A percentile compares a stretch with the other conserved stretches of the same genome.
These are phyloP conservation scores for Ophiosphaerella korrae DNA, from an alignment of 2,329 filamentous ascomycete genomes.

Conservation along the genomic window DNA sequence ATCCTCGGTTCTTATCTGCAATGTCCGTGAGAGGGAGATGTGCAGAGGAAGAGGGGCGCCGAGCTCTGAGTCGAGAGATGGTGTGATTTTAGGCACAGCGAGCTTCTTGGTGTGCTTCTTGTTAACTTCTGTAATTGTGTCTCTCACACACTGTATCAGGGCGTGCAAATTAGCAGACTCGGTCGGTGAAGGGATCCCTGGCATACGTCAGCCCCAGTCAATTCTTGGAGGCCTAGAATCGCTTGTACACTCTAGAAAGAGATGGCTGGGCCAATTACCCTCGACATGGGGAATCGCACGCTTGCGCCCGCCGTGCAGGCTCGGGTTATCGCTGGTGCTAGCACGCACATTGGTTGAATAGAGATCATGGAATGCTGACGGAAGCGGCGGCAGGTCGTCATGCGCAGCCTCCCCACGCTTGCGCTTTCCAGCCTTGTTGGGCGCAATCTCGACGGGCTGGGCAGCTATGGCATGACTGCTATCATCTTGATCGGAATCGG, in stretches of 20 bases:
- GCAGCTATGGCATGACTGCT: slow-evolving; percentile 12
- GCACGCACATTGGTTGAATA: slow-evolving; percentile 82
- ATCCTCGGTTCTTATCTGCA: slow-evolving; percentile 74
- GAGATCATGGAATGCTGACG: slow-evolving; percentile 81
- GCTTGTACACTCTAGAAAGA: slow-evolving; percentile 87
- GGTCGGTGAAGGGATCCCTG: slow-evolving; percentile 46
- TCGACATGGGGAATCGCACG: slow-evolving; percentile 81
- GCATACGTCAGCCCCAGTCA: slow-evolving; percentile 35
- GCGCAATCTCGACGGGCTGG: slow-evolving; percentile 12
- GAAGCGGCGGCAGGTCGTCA: slow-evolving; percentile 70
- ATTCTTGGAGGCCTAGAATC: slow-evolving; percentile 1
- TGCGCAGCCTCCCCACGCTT: slow-evolving; percentile 30
- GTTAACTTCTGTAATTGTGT: slow-evolving; percentile 23
- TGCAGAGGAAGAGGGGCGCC: slow-evolving; percentile 81
- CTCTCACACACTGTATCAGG: slow-evolving; percentile 37
- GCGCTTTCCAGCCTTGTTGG: slow-evolving; percentile 33
- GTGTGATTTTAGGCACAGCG: slow-evolving; percentile 58
- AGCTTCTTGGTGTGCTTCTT: slow-evolving; percentile 27
- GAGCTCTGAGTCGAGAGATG: slow-evolving; percentile 77
- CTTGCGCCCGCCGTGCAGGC: slow-evolving; percentile 82
- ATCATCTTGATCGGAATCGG: slow-evolving; percentile 56
- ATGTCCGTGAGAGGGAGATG: slow-evolving; percentile 83
- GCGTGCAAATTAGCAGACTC: slow-evolving; percentile 36
- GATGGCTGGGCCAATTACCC: slow-evolving; percentile 90
- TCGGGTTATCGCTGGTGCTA: slow-evolving; percentile 79